Evolutionary conservation across 1,284 basidiomycete species (phyloP), one percentile per base, ranked within the genome.

Genomic region (Cerrena zonata): DNA sequence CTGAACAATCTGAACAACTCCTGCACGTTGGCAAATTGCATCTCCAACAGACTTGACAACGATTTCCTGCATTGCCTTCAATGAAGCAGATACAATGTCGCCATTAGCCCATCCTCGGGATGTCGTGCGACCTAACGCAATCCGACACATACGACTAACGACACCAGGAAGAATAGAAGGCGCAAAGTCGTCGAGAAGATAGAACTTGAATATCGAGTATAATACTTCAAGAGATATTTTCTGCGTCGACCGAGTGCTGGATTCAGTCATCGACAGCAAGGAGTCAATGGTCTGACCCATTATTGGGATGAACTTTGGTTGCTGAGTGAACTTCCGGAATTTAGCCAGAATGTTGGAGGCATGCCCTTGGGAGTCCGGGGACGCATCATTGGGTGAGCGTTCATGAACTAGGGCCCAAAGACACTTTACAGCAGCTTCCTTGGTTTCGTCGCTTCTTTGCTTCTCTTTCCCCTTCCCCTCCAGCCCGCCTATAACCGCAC

Each of bases 251-350:
- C 77, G 64, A 58, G 85, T 74, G 2, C 70, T 70, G 2, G 87
- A 84, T 34, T 73, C 69, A 0, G 82, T 73, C 3, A 74, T 71
- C 12, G 65, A 67, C 45, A 94, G 71, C 10, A 93, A 71, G 2
- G 84, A 77, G 54, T 89, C 83, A 47, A 95, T 68, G 2, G 86
- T 90, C 65, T 91, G 89, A 11, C 92, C 93, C 27, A 94, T 70
- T 26, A 94, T 76, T 2, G 94, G 87, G 36, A 87, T 70, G 58
- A 91, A 84, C 48, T 66, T 75, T 50, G 62, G 56, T 30, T 68
- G 69, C 45, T 72, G 74, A 1, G 78, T 68, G 53, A 79, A 76
- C 47, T 69, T 61, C 62, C 75, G 66, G 52, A 82, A 67, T 55
- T 73, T 63, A 39, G 68, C 56, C 37, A 80, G 61, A 13, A 55